Percentiles rank a stretch among this genome's conserved stretches.
phyloP scores from a whole-genome alignment of 805 yeast species.

The Cyberlindnera subsufficiens region DNA sequence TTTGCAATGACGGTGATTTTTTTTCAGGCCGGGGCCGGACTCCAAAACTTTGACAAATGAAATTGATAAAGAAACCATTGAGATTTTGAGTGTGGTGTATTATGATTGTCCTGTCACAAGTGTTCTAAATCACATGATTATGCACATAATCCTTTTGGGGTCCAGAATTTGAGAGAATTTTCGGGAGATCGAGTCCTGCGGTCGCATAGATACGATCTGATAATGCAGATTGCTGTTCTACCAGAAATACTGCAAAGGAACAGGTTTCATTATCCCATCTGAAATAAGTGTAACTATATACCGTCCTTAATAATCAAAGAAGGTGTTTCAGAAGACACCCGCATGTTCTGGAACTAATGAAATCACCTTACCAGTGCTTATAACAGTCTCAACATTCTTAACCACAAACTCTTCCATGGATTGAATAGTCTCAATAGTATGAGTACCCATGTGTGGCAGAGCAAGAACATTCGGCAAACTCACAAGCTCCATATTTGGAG shows the following conservation, averaged over 20 bases:
- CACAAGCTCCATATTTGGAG: conserved; percentile 56
- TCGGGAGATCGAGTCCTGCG: too few relatives aligned
- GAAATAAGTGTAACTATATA: neutral
- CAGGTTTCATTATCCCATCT: neutral
- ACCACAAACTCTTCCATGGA: conserved; percentile 80
- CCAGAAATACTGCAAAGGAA: too few relatives aligned
- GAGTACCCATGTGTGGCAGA: conserved; percentile 89
- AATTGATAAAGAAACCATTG: too few relatives aligned
- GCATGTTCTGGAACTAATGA: conserved; percentile 78
- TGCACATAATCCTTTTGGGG: too few relatives aligned
- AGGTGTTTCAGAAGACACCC: neutral
- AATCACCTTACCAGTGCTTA: conserved; percentile 62
- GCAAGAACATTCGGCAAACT: conserved; percentile 64
- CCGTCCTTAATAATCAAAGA: neutral
- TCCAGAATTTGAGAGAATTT: too few relatives aligned
- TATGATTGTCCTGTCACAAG: too few relatives aligned
- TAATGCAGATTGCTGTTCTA: too few relatives aligned
- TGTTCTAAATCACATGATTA: too few relatives aligned
- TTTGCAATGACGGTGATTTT: neutral
- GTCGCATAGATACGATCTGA: too few relatives aligned
- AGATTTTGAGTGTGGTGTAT: too few relatives aligned
- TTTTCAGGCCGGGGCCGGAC: neutral
- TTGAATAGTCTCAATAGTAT: conserved; percentile 63
- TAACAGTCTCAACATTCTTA: conserved; percentile 53
- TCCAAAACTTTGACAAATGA: too few relatives aligned